phyloP scores from a whole-genome alignment of 805 yeast species.

The Candida ficus region DNA sequence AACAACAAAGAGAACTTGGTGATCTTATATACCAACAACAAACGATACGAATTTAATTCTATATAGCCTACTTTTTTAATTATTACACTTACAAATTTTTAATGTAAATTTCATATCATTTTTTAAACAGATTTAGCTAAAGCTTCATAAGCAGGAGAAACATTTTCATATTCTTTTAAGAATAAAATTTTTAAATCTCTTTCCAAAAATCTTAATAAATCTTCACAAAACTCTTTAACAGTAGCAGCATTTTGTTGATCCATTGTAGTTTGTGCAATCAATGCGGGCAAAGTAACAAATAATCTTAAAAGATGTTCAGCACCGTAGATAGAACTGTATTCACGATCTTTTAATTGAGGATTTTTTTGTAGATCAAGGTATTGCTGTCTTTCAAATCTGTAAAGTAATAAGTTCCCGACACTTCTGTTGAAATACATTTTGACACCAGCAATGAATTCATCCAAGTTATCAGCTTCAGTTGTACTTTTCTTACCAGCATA shows the following conservation, averaged over 20 bases:
- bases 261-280: conserved; percentile 75
- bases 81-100: no score
- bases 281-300: conserved; percentile 73
- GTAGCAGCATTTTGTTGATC: conserved; percentile 64
- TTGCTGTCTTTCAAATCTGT: conserved; percentile 75
- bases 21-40: neutral
- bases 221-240: conserved; percentile 50
- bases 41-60: no score
- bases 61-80: no score
- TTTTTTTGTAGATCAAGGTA: conserved; percentile 44
- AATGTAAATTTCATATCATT: no score
- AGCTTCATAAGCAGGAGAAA: conserved; percentile 44
- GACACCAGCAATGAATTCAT: conserved; percentile 70
- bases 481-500: conserved; percentile 24
- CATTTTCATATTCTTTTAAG: conserved; percentile 42
- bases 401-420: conserved; percentile 62
- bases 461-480: conserved; percentile 40
- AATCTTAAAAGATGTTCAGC: conserved; percentile 77
- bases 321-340: conserved; percentile 57
- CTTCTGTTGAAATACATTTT: conserved; percentile 68
- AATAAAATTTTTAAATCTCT: conserved; percentile 35
- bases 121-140: conserved; percentile 18
- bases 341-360: conserved; percentile 29
- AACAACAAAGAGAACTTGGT: conserved; percentile 2
- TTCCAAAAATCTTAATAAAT: conserved; percentile 47